Base-by-base conservation (phyloP, 164 flowering plant species). In the Annona squamosa region DNA sequence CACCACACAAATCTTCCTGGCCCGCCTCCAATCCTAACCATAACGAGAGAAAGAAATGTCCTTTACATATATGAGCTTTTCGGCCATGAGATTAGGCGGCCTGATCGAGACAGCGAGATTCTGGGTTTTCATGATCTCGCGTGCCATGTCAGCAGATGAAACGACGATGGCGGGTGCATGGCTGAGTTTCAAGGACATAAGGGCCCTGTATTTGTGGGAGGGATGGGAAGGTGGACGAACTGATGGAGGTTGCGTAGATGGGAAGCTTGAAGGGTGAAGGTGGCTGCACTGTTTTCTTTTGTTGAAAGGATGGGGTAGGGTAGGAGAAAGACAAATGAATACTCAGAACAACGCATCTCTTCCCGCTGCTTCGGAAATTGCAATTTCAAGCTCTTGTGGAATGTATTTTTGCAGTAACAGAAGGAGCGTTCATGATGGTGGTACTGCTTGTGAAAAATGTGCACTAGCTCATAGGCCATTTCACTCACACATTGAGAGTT, bases 1-100 rank as follows among this genome's bases (percentile, higher is more conserved):
- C 37, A 87, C 2, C 0, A 63, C 59, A 71, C 42, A 78, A n/a
- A 67, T 78, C 67, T 75, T 81, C 0, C 84, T 84, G 26, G 83
- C 73, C 0, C 81, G 77, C 62, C 92, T 83, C 97, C 97, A 89
- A 76, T 88, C 83, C 45, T 74, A 80, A 5, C 87, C 83, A 52
- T 87, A 89, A 0, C 89, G 89, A 0, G 89, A 72, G 73, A 85
- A 87, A 4, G 18, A 85, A 0, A 91, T 13, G 59, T 86, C 82
- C 0, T 82, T 80, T 46, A 81, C 71, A 46, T 87, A 89, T 73
- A 81, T 73, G 41, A 88, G 76, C 12, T 79, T 72, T 59, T 87
- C 85, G 2, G 82, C 68, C 5, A 57, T 76, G 18, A 82, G 12
- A 45, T 57, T 42, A 43, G 48, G 12, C 19, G 17, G 61, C 26